Conservation (phyloP, 177 flowering plant species). For the Vitis hybrid region DNA sequence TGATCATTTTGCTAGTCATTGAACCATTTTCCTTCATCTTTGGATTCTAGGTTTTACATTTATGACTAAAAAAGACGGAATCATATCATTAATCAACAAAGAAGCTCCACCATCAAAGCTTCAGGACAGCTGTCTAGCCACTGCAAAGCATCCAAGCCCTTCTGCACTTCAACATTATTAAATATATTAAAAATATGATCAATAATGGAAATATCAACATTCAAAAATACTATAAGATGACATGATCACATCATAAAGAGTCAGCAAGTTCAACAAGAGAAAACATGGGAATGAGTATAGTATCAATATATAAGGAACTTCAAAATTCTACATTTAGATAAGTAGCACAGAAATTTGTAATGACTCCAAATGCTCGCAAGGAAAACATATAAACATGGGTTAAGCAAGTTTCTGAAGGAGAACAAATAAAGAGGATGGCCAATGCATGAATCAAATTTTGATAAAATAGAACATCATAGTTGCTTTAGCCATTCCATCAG, state of each 20-base stretch:
- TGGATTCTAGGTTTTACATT: constrained; percentile 22
- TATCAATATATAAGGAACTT: neutral
- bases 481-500: neutral
- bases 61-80: constrained; percentile 11
- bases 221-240: neutral
- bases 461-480: neutral
- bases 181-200: constrained; percentile 1
- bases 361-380: neutral
- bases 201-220: neutral
- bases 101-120: constrained; percentile 1
- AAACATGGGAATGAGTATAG: neutral
- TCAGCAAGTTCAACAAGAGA: neutral
- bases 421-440: neutral
- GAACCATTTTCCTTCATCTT: constrained; percentile 69
- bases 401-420: neutral
- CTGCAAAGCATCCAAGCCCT: neutral
- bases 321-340: too few species aligned
- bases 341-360: neutral
- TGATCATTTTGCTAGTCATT: constrained; percentile 50
- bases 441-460: neutral
- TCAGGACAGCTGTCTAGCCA: neutral
- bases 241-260: neutral
- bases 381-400: neutral
- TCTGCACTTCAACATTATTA: constrained; percentile 7
- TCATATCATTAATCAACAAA: constrained; percentile 15